phyloP scores from a whole-genome alignment of 257 asterid species.

The Solanum lignicaule region DNA sequence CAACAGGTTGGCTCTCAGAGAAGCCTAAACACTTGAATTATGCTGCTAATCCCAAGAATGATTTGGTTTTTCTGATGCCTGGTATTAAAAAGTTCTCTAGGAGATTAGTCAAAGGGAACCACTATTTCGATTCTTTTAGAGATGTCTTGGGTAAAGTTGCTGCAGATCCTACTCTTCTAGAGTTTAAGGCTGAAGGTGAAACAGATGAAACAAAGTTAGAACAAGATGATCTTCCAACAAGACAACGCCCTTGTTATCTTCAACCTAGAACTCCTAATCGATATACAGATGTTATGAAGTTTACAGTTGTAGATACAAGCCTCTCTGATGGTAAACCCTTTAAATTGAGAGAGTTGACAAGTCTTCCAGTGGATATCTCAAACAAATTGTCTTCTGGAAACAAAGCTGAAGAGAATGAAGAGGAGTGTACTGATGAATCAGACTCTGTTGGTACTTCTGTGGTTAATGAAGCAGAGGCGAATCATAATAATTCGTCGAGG shows the following conservation, averaged over 20 bases:
- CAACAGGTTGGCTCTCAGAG: conserved; percentile 80
- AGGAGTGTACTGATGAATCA: conserved; percentile 25
- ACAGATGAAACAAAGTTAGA: conserved; percentile 10
- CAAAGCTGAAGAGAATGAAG: neutral
- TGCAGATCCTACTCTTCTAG: conserved; percentile 46
- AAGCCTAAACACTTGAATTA: conserved; percentile 40
- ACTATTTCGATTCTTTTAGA: conserved; percentile 61
- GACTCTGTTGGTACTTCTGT: conserved; percentile 12
- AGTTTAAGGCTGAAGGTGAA: conserved; percentile 31
- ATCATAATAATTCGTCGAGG: neutral
- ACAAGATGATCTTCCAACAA: conserved; percentile 26
- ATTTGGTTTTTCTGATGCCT: conserved; percentile 58
- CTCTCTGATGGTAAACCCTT: conserved; percentile 22
- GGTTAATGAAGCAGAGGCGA: conserved; percentile 2
- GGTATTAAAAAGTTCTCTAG: conserved; percentile 55
- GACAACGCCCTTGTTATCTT: conserved; percentile 36
- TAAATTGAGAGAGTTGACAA: conserved; percentile 36
- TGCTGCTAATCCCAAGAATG: conserved; percentile 20
- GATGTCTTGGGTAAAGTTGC: conserved; percentile 63
- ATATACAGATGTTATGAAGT: conserved; percentile 18
- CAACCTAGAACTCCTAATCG: conserved; percentile 56
- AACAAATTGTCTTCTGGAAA: neutral
- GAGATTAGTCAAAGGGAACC: conserved; percentile 45
- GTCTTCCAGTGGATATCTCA: conserved; percentile 26
- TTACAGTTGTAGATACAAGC: conserved; percentile 58